Base-by-base conservation (phyloP, 2,329 filamentous ascomycete species). In the Paraconiothyrium sp. region DNA sequence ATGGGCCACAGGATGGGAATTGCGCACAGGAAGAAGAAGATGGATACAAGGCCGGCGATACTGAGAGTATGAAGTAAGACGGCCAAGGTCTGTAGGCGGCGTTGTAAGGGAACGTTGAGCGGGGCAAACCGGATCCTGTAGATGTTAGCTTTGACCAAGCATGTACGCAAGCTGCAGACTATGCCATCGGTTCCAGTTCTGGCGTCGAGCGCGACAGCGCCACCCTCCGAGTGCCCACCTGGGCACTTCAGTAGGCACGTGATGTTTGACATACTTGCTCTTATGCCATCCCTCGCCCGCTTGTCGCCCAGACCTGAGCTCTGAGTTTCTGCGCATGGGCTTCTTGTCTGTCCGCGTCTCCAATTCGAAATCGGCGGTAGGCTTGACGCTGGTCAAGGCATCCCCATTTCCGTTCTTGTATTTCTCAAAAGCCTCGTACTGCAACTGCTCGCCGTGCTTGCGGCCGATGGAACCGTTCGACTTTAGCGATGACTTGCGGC, bases 1-100 rank as follows among this genome's bases (percentile, higher is more conserved):
- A 90, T 80, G 1, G 94, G 94, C 95, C 95, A 99, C 51, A 90
- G 88, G n/a, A 98, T 82, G 0, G 95, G 95, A 59, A 97, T 94
- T 59, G 92, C 91, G 79, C 93, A 97, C 37, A 94, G 88, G 74
- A 96, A 91, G 83, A 97, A 97, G 83, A 98, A 98, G 60, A 90
- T 78, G 5, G 92, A 91, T 5, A 97, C 85, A 49, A 77, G 69
- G 39, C 79, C 77, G 37, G 77, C 81, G 61, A 84, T 83, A 65
- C 77, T 80, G 32, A 85, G 78, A 20, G 82, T 84, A 71, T 85
- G 83, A 58, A 81, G 68, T 39, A 85, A 79, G 27, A 85, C 82
- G 65, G 82, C 78, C 50, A 79, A 70, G 1, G 82, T 85, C 64
- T 85, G 83, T 6, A 85, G 78, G 27, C 83, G 80, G 56, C 83